phyloP scores from a whole-genome alignment of 371 early-diverging fungal genomes.

The Rhizomucor pusillus region DNA sequence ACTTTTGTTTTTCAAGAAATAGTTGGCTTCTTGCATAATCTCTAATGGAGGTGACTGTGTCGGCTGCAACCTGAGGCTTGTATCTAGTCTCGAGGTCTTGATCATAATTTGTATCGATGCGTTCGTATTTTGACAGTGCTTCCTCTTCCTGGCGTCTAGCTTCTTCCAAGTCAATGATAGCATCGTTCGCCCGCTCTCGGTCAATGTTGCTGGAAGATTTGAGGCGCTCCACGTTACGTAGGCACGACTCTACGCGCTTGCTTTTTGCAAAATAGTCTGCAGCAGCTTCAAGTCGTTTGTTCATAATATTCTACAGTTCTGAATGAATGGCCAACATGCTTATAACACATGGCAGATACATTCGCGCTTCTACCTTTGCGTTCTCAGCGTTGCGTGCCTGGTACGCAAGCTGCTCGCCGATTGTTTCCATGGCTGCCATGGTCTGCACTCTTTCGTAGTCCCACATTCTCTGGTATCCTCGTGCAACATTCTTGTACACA shows the following conservation, averaged over 20 bases:
- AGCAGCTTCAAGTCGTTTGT: constrained; percentile 22
- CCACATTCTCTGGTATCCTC: constrained; percentile 25
- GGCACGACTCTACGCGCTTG: constrained; percentile 32
- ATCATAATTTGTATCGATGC: constrained; percentile 28
- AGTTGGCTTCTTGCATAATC: constrained; percentile 41
- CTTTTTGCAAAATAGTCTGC: constrained; percentile 31
- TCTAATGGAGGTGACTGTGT: constrained; percentile 24
- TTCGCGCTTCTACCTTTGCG: constrained; percentile 21
- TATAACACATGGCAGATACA: background rate
- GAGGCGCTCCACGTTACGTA: constrained; percentile 33
- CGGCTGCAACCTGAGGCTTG: constrained; percentile 20
- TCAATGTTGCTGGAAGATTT: constrained; percentile 41
- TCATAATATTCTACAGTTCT: constrained; percentile 24
- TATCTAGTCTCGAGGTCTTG: constrained; percentile 32
- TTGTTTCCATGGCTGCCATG: constrained; percentile 25
- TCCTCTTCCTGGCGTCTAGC: constrained; percentile 29
- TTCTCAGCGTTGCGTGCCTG: constrained; percentile 30
- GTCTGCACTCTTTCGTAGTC: constrained; percentile 27
- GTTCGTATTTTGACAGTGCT: constrained; percentile 23
- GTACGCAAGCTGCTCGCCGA: constrained; percentile 29
- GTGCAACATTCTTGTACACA: constrained; percentile 31
- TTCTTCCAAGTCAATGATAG: constrained; percentile 35
- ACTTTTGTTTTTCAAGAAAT: constrained; percentile 34
- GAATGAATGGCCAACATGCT: background rate
- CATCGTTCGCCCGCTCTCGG: constrained; percentile 33